Base-by-base conservation (phyloP, 257 asterid genomes). In the Craterostigma plantagineum region DNA sequence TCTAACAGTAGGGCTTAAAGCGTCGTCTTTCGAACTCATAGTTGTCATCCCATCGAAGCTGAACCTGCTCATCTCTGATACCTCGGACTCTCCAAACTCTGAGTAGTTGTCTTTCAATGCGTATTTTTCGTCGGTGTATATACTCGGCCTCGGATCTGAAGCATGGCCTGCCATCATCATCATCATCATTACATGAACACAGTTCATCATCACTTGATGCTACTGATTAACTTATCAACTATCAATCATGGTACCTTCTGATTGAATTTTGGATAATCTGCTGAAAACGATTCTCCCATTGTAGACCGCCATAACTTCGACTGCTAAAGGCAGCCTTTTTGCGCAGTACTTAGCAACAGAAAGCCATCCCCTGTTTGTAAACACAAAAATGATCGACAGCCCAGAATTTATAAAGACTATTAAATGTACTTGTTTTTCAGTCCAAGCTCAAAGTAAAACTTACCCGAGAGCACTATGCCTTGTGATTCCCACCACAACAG, bases 341-440 rank as follows among this genome's bases (percentile, higher is more conserved):
- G 91, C 75, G 51, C 96, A 90, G 56, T 83, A 73, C 63, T 80
- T 77, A 51, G 99, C 91, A 38, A 80, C 46, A 17, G 96, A 83
- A 68, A 76, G 67, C 69, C 85, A 66, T 18, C 78, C 64, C 71
- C 92, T 79, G 46, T 45, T 59, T 5, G 52, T 10, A 62, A 52
- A 9, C 49, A 9, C 46, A 52, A 1, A 41, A 41, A 1, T 4
- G 15, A 41, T 41, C 30, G n/a, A 23, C 17, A 9, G 1, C 18
- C 18, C 16, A 12, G 1, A 41, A 11, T 41, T 41, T 4, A 12
- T 5, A 7, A 41, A n/a, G n/a, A n/a, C n/a, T n/a, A n/a, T n/a
- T n/a, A n/a, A n/a, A n/a, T n/a, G n/a, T n/a, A n/a, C n/a, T n/a
- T n/a, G n/a, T n/a, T n/a, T n/a, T n/a, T n/a, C n/a, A n/a, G n/a